Conservation (phyloP, 2,329 filamentous ascomycete species). For the Stemphylium beticola region DNA sequence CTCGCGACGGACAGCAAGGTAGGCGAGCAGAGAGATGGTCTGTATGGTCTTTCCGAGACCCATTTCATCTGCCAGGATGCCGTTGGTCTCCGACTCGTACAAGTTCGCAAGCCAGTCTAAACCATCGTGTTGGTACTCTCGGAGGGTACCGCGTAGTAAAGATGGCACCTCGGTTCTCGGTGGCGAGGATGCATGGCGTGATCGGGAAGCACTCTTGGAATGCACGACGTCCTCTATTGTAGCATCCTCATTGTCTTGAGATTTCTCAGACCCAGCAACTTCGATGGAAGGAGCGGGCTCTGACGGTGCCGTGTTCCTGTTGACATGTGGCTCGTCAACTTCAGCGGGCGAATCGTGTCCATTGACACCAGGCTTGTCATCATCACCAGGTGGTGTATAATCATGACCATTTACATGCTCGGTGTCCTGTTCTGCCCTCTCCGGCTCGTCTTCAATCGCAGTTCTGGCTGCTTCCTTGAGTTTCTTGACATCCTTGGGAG, state of each 20-base stretch:
- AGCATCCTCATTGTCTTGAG: conserved; percentile 22
- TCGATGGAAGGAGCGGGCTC: conserved; percentile 2
- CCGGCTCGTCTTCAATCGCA: conserved; percentile 39
- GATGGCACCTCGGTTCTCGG: conserved; percentile 52
- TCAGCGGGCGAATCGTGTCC: conserved; percentile 12
- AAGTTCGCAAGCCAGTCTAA: conserved; percentile 95
- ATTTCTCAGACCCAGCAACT: conserved; percentile 2
- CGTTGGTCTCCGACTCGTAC: conserved; percentile 91
- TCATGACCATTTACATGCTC: conserved; percentile 37
- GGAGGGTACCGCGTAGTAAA: conserved; percentile 82
- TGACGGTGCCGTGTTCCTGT: conserved; percentile 14
- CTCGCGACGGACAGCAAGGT: conserved; percentile 86
- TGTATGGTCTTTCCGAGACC: conserved; percentile 98
- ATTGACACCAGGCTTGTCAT: conserved; percentile 46
- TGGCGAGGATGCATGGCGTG: conserved; percentile 39
- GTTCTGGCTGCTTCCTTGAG: conserved; percentile 42
- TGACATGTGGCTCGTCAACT: conserved; percentile 15
- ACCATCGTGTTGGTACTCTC: conserved; percentile 97
- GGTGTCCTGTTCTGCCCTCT: conserved; percentile 41
- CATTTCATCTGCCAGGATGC: conserved; percentile 98
- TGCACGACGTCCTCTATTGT: conserved; percentile 20
- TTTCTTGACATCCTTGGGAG: conserved; percentile 43
- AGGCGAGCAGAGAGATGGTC: conserved; percentile 90
- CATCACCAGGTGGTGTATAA: conserved; percentile 51
- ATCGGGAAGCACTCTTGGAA: conserved; percentile 27